Percentiles rank a stretch among this genome's conserved stretches.
Conservation (phyloP, 2,329 filamentous ascomycete genomes). For the Westerdykella sp. region DNA sequence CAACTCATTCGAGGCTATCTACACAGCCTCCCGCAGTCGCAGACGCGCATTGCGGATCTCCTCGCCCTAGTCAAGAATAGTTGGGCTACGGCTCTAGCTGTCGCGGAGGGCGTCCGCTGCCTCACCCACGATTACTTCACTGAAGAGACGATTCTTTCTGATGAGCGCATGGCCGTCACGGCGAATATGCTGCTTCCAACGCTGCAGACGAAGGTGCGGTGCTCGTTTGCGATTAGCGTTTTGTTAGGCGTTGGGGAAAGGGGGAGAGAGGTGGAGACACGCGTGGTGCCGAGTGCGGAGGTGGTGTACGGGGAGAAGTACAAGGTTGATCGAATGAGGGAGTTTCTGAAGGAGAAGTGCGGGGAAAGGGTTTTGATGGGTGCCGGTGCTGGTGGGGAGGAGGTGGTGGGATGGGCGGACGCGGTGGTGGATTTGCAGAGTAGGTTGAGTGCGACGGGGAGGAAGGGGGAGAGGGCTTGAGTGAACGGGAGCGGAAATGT, state of each 20-base stretch:
- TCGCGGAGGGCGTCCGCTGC: constrained; percentile 56
- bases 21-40: constrained; percentile 54
- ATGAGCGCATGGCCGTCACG: constrained; percentile 58
- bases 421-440: constrained; percentile 41
- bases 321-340: constrained; percentile 67
- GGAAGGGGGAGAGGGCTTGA: constrained; percentile 36
- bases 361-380: constrained; percentile 30
- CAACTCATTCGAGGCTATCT: constrained; percentile 64
- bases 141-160: constrained; percentile 55
- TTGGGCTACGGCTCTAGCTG: constrained; percentile 59
- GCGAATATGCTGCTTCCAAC: constrained; percentile 57
- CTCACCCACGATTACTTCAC: constrained; percentile 62
- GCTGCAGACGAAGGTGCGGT: constrained; percentile 63
- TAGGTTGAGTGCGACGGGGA: constrained; percentile 41
- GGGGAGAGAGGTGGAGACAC: constrained; percentile 42
- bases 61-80: constrained; percentile 54
- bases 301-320: constrained; percentile 75
- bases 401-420: constrained; percentile 35
- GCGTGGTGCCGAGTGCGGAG: constrained; percentile 52
- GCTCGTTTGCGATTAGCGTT: constrained; percentile 51
- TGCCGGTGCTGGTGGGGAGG: constrained; percentile 11
- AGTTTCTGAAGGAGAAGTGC: constrained; percentile 58
- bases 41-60: constrained; percentile 53
- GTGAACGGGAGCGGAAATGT: no score
- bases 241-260: constrained; percentile 35